These are phyloP conservation scores for Blyttiomyces sp. DNA, from an alignment of 371 early-diverging fungal genomes.

Conservation along the genomic window DNA sequence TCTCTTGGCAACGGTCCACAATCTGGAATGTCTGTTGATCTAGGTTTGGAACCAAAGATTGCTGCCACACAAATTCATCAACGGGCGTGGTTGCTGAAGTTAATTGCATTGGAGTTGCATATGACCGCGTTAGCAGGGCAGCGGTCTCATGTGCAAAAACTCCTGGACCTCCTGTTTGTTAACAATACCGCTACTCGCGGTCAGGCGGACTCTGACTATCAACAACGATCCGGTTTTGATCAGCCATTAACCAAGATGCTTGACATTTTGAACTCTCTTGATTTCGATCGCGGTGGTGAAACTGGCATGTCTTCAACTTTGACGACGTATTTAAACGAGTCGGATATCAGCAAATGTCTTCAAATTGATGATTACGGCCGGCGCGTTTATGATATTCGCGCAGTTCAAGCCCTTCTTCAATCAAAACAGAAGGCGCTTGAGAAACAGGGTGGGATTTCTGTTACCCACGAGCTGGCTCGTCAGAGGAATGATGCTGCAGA, in stretches of 20 bases:
- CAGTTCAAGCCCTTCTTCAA: constrained; percentile 52
- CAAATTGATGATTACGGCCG: constrained; percentile 58
- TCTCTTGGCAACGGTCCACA: background rate
- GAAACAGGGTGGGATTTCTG: constrained; percentile 32
- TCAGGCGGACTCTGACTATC: too few relatives aligned
- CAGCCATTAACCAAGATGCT: constrained; percentile 46
- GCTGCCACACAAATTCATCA: constrained; percentile 70
- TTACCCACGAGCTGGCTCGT: constrained; percentile 5
- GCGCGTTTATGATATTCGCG: constrained; percentile 62
- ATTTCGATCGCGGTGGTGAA: constrained; percentile 26
- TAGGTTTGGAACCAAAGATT: background rate
- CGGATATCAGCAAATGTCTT: constrained; percentile 40
- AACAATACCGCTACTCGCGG: constrained; percentile 4
- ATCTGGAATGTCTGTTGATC: background rate
- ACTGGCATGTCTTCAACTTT: background rate
- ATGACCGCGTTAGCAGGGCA: constrained; percentile 44
- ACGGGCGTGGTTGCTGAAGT: constrained; percentile 83
- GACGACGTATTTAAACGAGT: constrained; percentile 33
- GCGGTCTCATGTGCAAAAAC: constrained; percentile 49
- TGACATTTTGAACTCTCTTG: constrained; percentile 42
- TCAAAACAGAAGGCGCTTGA: constrained; percentile 42
- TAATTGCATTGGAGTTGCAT: constrained; percentile 83
- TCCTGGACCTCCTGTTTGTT: constrained; percentile 64
- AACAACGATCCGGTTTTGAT: constrained; percentile 25
- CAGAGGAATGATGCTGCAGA: constrained; percentile 7